Conservation (phyloP, 495 filamentous ascomycete genomes). For the Amniculicola lignicola region DNA sequence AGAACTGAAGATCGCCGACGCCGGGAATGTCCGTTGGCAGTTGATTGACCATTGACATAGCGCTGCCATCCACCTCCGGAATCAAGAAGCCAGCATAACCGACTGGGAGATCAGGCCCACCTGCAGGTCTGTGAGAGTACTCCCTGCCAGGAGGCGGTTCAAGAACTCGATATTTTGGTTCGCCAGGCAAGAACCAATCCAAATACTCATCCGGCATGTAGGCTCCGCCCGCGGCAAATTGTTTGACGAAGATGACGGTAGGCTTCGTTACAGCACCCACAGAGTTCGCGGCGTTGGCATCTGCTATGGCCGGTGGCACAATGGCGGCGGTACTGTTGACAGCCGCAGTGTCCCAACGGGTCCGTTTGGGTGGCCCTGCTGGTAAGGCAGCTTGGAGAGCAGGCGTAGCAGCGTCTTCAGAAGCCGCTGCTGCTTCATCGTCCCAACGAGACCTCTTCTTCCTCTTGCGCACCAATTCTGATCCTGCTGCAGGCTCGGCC, state of each 20-base stretch:
- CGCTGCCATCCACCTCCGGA: conserved; percentile 84
- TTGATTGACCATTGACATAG: conserved; percentile 74
- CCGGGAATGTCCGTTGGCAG: conserved; percentile 96
- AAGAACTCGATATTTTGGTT: conserved; percentile 92
- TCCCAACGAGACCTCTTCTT: conserved; percentile 30
- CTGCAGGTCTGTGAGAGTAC: conserved; percentile 75
- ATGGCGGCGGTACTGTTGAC: too few species aligned
- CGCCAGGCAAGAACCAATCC: conserved; percentile 81
- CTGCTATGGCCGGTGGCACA: neutral
- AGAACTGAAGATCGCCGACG: conserved; percentile 95
- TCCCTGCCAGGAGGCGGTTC: conserved; percentile 92
- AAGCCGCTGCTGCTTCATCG: conserved; percentile 47
- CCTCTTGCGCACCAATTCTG: too few species aligned
- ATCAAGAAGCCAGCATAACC: conserved; percentile 89
- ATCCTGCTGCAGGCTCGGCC: neutral
- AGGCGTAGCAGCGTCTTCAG: conserved; percentile 38
- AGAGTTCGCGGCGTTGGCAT: conserved; percentile 35
- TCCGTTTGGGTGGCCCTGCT: conserved; percentile 61
- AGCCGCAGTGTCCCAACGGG: conserved; percentile 88
- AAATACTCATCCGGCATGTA: conserved; percentile 90
- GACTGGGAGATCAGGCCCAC: conserved; percentile 64
- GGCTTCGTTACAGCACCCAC: conserved; percentile 72
- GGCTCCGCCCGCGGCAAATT: conserved; percentile 74
- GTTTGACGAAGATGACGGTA: conserved; percentile 67
- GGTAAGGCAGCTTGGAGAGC: conserved; percentile 27